A percentile compares a stretch with the other conserved stretches of the same genome.
These are phyloP conservation scores for Starmerella bombicola DNA, from an alignment of 805 yeast genomes.

Conservation along the genomic window DNA sequence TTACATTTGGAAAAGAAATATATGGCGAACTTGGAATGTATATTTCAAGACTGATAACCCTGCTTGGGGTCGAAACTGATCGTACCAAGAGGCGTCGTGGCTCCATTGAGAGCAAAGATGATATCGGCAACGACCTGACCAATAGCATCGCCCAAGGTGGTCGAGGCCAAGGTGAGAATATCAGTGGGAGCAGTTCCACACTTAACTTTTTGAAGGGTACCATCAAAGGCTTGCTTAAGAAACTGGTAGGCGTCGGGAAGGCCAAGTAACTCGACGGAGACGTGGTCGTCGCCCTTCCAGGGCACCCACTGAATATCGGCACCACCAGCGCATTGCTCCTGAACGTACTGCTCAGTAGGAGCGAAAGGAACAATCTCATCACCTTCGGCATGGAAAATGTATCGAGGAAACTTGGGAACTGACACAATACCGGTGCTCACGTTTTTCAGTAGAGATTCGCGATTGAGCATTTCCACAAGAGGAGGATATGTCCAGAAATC, in stretches of 20 bases:
- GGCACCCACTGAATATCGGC: conserved; percentile 10
- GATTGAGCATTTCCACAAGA: conserved; percentile 7
- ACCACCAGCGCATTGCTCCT: conserved; percentile 9
- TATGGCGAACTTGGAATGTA: too few relatives aligned
- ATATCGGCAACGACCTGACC: conserved; percentile 4
- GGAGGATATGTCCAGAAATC: conserved; percentile 14
- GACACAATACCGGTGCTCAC: conserved; percentile 11
- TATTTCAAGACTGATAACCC: too few relatives aligned
- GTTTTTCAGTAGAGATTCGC: conserved; percentile 5
- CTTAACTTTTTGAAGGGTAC: not conserved
- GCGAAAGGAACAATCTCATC: conserved; percentile 22
- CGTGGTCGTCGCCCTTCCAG: conserved; percentile 8
- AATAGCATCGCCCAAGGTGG: not conserved
- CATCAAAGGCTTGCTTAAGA: conserved; percentile 5
- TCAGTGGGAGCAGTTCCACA: conserved; percentile 3
- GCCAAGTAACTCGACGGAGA: conserved; percentile 5
- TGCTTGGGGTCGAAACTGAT: not conserved
- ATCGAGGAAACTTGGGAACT: conserved; percentile 20
- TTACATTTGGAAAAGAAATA: too few relatives aligned
- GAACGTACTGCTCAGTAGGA: conserved; percentile 13
- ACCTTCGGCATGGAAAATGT: conserved; percentile 20
- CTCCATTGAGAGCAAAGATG: not conserved
- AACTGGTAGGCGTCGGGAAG: conserved; percentile 16
- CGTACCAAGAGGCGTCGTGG: not conserved
- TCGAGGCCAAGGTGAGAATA: conserved; percentile 1